Evolutionary conservation across 2,329 filamentous ascomycete species (phyloP).

Genomic region (Colletotrichum cuscutae): DNA sequence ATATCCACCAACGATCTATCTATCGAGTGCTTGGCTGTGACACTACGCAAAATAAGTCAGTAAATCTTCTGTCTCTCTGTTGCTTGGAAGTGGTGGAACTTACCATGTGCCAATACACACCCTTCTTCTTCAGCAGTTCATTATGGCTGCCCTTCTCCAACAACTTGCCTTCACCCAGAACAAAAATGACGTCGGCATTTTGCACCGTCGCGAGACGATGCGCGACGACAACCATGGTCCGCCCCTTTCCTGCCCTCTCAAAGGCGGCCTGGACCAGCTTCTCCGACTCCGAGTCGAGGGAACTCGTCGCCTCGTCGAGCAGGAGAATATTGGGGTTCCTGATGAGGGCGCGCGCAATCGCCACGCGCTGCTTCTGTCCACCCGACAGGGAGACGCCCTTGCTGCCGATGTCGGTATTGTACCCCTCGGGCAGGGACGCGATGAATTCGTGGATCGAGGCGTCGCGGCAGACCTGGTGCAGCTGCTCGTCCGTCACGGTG

Average conservation of each 20-base stretch:
- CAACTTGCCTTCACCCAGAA: slow-evolving; percentile 74
- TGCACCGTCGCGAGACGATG: slow-evolving; percentile 82
- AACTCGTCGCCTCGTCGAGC: slow-evolving; percentile 79
- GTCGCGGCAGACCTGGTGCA: slow-evolving; percentile 65
- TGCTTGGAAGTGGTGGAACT: slow-evolving; percentile 38
- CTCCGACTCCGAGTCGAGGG: slow-evolving; percentile 72
- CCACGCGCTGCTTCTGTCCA: slow-evolving; percentile 78
- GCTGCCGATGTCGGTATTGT: slow-evolving; percentile 74
- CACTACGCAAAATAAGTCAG: slow-evolving; percentile 54
- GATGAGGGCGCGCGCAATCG: slow-evolving; percentile 76
- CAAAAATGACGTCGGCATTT: slow-evolving; percentile 83
- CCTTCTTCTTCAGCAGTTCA: slow-evolving; percentile 61
- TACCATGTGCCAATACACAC: slow-evolving; percentile 69
- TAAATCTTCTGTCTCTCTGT: slow-evolving; percentile 2
- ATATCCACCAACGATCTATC: slow-evolving; percentile 42
- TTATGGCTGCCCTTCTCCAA: slow-evolving; percentile 64
- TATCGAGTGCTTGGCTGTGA: slow-evolving; percentile 68
- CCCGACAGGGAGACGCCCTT: slow-evolving; percentile 74
- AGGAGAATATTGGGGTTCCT: slow-evolving; percentile 73
- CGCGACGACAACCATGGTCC: slow-evolving; percentile 80
- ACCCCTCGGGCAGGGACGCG: slow-evolving; percentile 72
- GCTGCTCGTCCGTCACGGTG: slow-evolving; percentile 60
- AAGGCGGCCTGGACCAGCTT: slow-evolving; percentile 74
- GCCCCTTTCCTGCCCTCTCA: slow-evolving; percentile 68
- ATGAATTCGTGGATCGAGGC: slow-evolving; percentile 80